phyloP scores from a whole-genome alignment of 2,329 filamentous ascomycete genomes.

The Pyrenophora teres region DNA sequence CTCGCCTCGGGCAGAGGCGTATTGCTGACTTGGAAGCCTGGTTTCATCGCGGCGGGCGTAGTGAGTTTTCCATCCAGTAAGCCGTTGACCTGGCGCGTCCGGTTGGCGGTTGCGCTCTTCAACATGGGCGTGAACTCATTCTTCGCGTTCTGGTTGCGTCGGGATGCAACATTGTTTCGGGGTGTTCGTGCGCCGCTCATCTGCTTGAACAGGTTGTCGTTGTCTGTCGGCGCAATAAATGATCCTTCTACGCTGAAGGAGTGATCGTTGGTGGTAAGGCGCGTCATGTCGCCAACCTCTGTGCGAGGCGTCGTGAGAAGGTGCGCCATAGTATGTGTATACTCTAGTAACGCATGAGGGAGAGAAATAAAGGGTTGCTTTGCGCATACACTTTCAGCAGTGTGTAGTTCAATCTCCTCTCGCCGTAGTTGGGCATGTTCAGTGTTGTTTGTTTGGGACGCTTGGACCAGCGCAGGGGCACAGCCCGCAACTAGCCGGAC shows the following conservation, averaged over 20 bases:
- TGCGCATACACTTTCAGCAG: slow-evolving; percentile 20
- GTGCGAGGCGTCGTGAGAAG: slow-evolving; percentile 85
- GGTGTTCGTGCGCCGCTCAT: slow-evolving; percentile 74
- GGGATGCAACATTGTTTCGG: slow-evolving; percentile 66
- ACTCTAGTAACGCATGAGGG: slow-evolving; percentile 36
- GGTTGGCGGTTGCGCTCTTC: slow-evolving; percentile 77
- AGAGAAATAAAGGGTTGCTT: slow-evolving; percentile 26
- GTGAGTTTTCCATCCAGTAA: slow-evolving; percentile 41
- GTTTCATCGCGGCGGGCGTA: slow-evolving; percentile 71
- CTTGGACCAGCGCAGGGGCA: slow-evolving; percentile 18
- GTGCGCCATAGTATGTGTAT: slow-evolving; percentile 48
- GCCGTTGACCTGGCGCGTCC: slow-evolving; percentile 52
- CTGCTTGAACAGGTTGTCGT: slow-evolving; percentile 73
- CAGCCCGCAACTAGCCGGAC: slow-evolving; percentile 12
- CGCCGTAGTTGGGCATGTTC: slow-evolving; percentile 9
- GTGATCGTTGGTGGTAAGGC: slow-evolving; percentile 67
- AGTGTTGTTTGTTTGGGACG: slow-evolving; percentile 28
- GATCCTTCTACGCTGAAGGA: slow-evolving; percentile 88
- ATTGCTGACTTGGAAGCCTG: slow-evolving; percentile 68
- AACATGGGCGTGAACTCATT: slow-evolving; percentile 94
- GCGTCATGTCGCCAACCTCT: slow-evolving; percentile 82
- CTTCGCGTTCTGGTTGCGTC: slow-evolving; percentile 59
- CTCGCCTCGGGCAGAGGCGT: slow-evolving; percentile 79
- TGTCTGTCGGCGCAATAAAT: slow-evolving; percentile 75
- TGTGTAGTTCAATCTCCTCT: slow-evolving; percentile 9